Evolutionary conservation across 495 filamentous ascomycete species (phyloP), one percentile per base, ranked within the genome.

Genomic region (Hypoxylon fragiforme): DNA sequence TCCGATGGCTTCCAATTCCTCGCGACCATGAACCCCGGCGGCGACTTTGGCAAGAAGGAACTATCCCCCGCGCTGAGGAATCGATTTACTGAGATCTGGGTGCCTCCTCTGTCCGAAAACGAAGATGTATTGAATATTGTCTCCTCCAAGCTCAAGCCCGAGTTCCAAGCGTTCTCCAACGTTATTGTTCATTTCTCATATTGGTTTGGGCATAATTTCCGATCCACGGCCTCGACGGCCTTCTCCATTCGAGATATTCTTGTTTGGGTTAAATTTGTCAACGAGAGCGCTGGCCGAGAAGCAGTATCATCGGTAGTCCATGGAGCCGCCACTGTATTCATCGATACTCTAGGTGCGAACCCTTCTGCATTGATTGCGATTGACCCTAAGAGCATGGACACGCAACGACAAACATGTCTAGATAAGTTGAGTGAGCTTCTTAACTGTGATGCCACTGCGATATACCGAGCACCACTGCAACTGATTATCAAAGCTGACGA

Each of bases 81-180:
- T 66, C 87, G 95, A 32, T 97, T 99, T 73, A 99, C 95, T 0
- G 95, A 99, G 66, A 95, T 99, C 15, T 99, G 95, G 95, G 95
- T 96, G 0, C 91, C 94, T 2, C 77, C 91, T 2, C 73, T 88
- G 36, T 88, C 88, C 0, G 89, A 94, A 34, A 77, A 79, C 28
- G 85, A 91, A 20, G 95, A 99, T 64, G 84, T 97, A 19, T 71
- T 91, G 24, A 87, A 94, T 36, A 97, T 99, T 44, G 84, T 96
- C 7, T 73, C 78, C 22, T 83, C 83, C 24, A 96, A 94, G 67
- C 74, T 97, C 4, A 62, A 68, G 8, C 60, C 67, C 1, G 63
- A 56, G 31, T 70, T 79, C 34, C 68, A 73, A 36, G 55, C 74
- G 2, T 75, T 86, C 55, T 79, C 87, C 1, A 72, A 69, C 2